Evolutionary conservation across 352 stramenopile species (phyloP).

Genomic region (Phytophthora rubi): DNA sequence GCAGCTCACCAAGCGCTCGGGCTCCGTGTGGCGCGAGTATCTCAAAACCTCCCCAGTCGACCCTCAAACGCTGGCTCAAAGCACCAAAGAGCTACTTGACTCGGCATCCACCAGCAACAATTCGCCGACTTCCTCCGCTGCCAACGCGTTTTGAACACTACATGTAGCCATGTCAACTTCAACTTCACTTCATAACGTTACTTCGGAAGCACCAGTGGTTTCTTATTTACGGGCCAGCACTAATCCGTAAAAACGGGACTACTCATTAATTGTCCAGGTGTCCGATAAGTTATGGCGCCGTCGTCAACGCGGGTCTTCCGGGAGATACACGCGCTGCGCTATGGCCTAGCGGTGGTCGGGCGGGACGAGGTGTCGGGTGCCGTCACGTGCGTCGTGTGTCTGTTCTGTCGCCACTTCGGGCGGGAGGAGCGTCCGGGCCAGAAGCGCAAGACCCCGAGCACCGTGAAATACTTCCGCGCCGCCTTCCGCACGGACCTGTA

Average conservation of each 20-base stretch:
- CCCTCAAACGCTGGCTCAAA: conserved; percentile 45
- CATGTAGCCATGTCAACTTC: conserved; percentile 11
- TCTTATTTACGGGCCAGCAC: not conserved
- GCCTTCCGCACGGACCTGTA: conserved; percentile 63
- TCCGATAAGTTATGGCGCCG: not conserved
- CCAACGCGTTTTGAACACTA: conserved; percentile 27
- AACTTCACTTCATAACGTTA: not conserved
- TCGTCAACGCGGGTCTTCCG: conserved; percentile 23
- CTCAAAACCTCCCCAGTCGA: conserved; percentile 48
- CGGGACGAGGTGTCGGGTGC: conserved; percentile 32
- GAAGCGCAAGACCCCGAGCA: conserved; percentile 54
- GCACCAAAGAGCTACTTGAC: conserved; percentile 54
- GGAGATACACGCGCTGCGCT: conserved; percentile 43
- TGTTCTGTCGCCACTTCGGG: conserved; percentile 64
- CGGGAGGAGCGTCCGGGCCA: conserved; percentile 45
- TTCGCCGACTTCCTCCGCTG: conserved; percentile 9
- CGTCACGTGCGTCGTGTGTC: conserved; percentile 48
- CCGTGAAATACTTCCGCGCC: conserved; percentile 60
- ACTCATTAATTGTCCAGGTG: not conserved
- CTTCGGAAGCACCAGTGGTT: no score
- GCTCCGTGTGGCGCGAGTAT: conserved; percentile 59
- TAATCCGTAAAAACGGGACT: not conserved
- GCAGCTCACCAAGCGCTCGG: conserved; percentile 60
- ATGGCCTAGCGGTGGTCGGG: conserved; percentile 45
- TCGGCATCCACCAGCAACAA: conserved; percentile 11